phyloP scores from a whole-genome alignment of 2,329 filamentous ascomycete genomes.

The Trichoderma afroharzianum region DNA sequence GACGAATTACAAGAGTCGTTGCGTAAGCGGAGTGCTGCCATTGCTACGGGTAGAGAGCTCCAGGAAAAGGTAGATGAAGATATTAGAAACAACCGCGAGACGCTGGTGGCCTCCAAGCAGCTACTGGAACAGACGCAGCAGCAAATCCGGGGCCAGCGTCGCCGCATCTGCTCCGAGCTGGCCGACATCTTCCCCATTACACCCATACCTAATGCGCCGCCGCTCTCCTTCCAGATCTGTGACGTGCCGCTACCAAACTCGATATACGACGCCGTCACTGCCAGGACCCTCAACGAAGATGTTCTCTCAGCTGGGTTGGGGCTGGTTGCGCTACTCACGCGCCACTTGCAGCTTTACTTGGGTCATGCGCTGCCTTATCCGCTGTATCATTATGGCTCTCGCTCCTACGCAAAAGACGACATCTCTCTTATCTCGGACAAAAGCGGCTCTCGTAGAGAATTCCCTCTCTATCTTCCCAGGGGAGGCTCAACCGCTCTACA shows the following conservation, averaged over 20 bases:
- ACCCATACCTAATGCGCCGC: constrained; percentile 51
- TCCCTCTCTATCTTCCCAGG: constrained; percentile 69
- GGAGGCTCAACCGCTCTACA: constrained; percentile 64
- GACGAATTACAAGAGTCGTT: constrained; percentile 68
- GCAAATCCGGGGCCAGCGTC: constrained; percentile 76
- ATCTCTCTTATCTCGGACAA: constrained; percentile 56
- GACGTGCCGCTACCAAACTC: constrained; percentile 77
- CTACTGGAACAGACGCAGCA: constrained; percentile 57
- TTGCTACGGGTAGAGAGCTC: constrained; percentile 57
- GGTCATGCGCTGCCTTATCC: constrained; percentile 76
- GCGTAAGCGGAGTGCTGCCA: constrained; percentile 60
- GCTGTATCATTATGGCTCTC: constrained; percentile 67
- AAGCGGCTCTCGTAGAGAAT: constrained; percentile 57
- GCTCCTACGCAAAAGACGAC: constrained; percentile 71
- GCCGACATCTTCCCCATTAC: constrained; percentile 76
- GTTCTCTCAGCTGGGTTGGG: constrained; percentile 77
- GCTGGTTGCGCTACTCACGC: constrained; percentile 70
- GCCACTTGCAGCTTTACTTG: constrained; percentile 79
- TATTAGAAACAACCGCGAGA: constrained; percentile 57
- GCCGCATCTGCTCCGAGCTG: constrained; percentile 83
- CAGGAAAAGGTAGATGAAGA: constrained; percentile 59
- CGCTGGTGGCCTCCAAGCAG: constrained; percentile 53
- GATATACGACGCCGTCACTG: constrained; percentile 55
- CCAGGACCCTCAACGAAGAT: constrained; percentile 58
- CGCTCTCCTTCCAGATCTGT: constrained; percentile 81